Evolutionary conservation across 192 early-diverging fungal genomes (phyloP), one percentile per base, ranked within the genome.

Genomic region (Entomortierella beljakovae): DNA sequence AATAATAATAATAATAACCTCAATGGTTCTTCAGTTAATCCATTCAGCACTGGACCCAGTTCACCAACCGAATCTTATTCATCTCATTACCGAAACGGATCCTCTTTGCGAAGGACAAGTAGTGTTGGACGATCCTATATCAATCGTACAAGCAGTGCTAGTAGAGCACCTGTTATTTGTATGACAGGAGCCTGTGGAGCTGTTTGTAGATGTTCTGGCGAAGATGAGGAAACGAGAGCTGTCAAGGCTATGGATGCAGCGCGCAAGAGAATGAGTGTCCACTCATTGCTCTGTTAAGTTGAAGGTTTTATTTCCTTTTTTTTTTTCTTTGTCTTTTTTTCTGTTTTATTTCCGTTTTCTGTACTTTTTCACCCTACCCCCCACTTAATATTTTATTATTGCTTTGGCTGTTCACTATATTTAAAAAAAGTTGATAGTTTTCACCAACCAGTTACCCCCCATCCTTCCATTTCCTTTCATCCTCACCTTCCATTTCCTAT

Each of bases 191-290:
- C 75, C 22, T 79, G 75, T 25, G 75, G 75, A 40, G 37, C 57
- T 23, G 62, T 79, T 22, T 79, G 75, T 34, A 46, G 67, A 9
- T 79, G 75, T 42, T 79, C 75, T 35, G 66, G 56, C 9, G 75
- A 79, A 49, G 75, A 79, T 57, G 75, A 79, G 42, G 75, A 79
- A 42, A 68, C 68, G 4, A 67, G 75, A 28, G 67, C 68, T 3
- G 75, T 63, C 49, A 79, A 70, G 40, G 75, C 75, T 7, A 70
- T 79, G 67, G 75, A 79, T 28, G 75, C 75, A 10, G 75, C 75
- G n/a, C 67, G 75, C 13, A 79, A 79, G 40, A 67, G 75, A 7
- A 79, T 79, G 75, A 79, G 75, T 26, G 75, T 79, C 0, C 75
- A 79, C 29, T 79, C 75, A 2, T 40, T 79, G 31, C 49, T 79